These are phyloP conservation scores for Fusarium chlamydosporum DNA, from an alignment of 2,329 filamentous ascomycete genomes.

Conservation along the genomic window DNA sequence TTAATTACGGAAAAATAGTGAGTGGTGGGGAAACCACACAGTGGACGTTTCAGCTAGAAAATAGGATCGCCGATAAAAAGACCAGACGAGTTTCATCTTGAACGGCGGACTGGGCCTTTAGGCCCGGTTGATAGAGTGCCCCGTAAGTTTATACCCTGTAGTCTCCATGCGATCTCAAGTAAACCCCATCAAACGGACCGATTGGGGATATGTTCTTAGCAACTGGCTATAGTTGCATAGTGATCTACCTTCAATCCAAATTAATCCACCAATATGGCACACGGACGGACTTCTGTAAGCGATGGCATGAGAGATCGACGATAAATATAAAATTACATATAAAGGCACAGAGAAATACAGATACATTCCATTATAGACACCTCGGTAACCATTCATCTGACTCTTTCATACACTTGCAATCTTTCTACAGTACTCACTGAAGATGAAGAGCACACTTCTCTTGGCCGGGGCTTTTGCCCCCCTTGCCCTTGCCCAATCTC, in stretches of 20 bases:
- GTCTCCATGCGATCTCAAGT: not conserved
- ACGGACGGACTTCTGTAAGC: conserved; percentile 4
- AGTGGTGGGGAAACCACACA: not conserved
- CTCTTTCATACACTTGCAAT: not conserved
- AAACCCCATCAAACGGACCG: conserved; percentile 11
- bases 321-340: not conserved
- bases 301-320: not conserved
- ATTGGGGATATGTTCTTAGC: not conserved
- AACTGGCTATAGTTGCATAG: not conserved
- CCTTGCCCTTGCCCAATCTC: conserved; percentile 14
- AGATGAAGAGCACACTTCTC: conserved; percentile 18
- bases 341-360: not conserved
- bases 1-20: not conserved
- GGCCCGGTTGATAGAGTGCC: not conserved
- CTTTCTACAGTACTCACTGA: not conserved
- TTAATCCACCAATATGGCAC: not conserved
- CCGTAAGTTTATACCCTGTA: not conserved
- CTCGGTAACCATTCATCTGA: no score
- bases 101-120: not conserved
- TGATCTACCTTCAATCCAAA: not conserved
- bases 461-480: conserved; percentile 22
- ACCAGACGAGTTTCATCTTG: not conserved
- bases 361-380: not conserved
- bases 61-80: not conserved
- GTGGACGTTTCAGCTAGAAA: not conserved